Conservation (phyloP, 345 rosid species). For the Melaleuca alternifolia region DNA sequence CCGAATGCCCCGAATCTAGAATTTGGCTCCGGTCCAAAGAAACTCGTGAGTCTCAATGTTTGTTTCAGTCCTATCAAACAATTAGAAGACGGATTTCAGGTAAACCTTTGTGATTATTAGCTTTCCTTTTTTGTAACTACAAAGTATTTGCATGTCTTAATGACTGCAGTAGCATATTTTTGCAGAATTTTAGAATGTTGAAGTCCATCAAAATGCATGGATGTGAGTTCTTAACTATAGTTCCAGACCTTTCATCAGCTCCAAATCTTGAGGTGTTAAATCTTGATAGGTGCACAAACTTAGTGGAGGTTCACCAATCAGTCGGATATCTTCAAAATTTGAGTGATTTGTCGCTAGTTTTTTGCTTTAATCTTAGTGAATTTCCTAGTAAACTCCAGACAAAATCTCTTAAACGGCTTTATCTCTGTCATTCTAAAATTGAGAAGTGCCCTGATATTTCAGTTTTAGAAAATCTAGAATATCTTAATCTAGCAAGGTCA, state of each 20-base stretch:
- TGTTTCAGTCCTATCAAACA: background rate
- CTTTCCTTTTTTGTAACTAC: background rate
- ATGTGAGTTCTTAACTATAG: background rate
- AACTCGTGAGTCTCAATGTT: rapidly evolving
- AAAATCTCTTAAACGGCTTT: rapidly evolving
- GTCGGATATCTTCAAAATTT: rapidly evolving
- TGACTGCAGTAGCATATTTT: background rate
- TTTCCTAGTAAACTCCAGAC: rapidly evolving
- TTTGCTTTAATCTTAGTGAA: rapidly evolving
- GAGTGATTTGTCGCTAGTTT: rapidly evolving
- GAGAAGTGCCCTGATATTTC: background rate
- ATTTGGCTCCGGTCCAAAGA: background rate
- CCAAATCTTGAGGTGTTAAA: background rate
- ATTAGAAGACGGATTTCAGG: background rate
- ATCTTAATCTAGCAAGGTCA: rapidly evolving
- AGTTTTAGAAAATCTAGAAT: background rate
- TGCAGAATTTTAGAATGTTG: background rate
- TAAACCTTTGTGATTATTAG: background rate
- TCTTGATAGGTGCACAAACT: background rate
- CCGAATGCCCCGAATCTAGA: background rate
- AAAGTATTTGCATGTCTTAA: rapidly evolving
- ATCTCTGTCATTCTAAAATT: background rate
- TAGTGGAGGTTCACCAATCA: background rate
- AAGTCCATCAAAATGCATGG: rapidly evolving
- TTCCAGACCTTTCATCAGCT: rapidly evolving